A percentile compares a stretch with the other conserved stretches of the same genome.
phyloP scores from a whole-genome alignment of 495 filamentous ascomycete species.

The Podospora didyma region DNA sequence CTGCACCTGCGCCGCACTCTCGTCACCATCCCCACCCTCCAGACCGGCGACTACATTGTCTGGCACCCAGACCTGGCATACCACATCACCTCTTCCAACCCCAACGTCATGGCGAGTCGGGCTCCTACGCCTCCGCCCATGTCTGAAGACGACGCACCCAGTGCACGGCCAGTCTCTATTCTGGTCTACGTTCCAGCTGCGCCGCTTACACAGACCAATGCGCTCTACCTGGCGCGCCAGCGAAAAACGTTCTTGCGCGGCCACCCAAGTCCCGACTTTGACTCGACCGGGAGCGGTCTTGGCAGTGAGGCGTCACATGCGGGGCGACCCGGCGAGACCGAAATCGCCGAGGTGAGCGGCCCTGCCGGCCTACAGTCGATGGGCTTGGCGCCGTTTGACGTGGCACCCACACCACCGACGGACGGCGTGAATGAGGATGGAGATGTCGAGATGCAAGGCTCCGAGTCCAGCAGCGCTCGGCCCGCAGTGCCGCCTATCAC shows the following conservation, averaged over 20 bases:
- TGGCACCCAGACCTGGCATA: constrained; percentile 80
- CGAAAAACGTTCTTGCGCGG: constrained; percentile 65
- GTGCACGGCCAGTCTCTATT: constrained; percentile 26
- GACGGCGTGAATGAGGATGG: constrained; percentile 8
- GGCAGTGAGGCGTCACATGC: constrained; percentile 43
- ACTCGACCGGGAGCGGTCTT: constrained; percentile 44
- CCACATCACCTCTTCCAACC: constrained; percentile 43
- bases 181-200: constrained; percentile 79
- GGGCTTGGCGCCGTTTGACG: constrained; percentile 44
- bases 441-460: constrained; percentile 22
- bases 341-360: constrained; percentile 44
- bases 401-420: constrained; percentile 25
- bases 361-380: constrained; percentile 43
- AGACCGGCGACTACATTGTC: constrained; percentile 82
- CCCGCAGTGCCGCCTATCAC: constrained; percentile 17
- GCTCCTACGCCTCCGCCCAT: constrained; percentile 29
- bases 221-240: constrained; percentile 71
- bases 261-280: constrained; percentile 68
- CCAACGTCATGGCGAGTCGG: constrained; percentile 34
- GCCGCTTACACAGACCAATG: constrained; percentile 75
- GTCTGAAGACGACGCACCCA: background rate
- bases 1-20: constrained; percentile 70
- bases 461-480: constrained; percentile 3
- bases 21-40: constrained; percentile 70
- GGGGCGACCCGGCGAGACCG: constrained; percentile 40